phyloP scores from a whole-genome alignment of 1,284 basidiomycete species.

The Fomitopsis betulina region DNA sequence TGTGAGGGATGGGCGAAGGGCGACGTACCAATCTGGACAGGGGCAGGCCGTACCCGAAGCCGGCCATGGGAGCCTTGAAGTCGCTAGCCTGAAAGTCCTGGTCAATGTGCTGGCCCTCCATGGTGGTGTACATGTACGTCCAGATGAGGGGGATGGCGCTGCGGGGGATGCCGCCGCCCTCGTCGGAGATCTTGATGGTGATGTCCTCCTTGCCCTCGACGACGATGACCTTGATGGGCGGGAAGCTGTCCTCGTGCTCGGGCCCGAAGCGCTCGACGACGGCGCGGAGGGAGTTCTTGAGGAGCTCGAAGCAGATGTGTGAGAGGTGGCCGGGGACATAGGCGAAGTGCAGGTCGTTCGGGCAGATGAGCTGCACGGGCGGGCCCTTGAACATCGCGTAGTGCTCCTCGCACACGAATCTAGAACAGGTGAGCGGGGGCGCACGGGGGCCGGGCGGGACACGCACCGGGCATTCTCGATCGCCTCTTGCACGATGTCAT shows the following conservation, averaged over 20 bases:
- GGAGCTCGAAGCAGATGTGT: conserved; percentile 97
- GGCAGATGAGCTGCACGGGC: conserved; percentile 95
- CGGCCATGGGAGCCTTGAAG: conserved; percentile 98
- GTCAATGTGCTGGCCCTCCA: conserved; percentile 86
- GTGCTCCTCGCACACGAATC: conserved; percentile 97
- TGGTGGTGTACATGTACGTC: conserved; percentile 99
- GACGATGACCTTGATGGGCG: conserved; percentile 96
- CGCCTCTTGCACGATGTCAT: conserved; percentile 96
- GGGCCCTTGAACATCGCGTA: conserved; percentile 95
- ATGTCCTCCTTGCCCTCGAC: conserved; percentile 96
- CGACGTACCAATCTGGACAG: conserved; percentile 79
- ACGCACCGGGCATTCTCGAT: conserved; percentile 90
- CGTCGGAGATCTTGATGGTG: conserved; percentile 97
- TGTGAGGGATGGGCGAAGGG: neutral
- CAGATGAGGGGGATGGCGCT: conserved; percentile 94
- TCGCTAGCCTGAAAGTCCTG: conserved; percentile 88
- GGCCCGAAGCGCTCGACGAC: conserved; percentile 92
- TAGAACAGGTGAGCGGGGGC: conserved; percentile 5
- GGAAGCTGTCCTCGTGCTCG: conserved; percentile 78
- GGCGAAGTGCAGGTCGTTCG: conserved; percentile 82
- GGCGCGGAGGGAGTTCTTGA: conserved; percentile 97
- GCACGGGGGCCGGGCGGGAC: neutral
- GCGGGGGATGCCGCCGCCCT: conserved; percentile 94
- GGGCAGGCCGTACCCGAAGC: conserved; percentile 93
- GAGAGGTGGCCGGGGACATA: conserved; percentile 96